Conservation (phyloP, 257 asterid species). For the Solanum chaucha region DNA sequence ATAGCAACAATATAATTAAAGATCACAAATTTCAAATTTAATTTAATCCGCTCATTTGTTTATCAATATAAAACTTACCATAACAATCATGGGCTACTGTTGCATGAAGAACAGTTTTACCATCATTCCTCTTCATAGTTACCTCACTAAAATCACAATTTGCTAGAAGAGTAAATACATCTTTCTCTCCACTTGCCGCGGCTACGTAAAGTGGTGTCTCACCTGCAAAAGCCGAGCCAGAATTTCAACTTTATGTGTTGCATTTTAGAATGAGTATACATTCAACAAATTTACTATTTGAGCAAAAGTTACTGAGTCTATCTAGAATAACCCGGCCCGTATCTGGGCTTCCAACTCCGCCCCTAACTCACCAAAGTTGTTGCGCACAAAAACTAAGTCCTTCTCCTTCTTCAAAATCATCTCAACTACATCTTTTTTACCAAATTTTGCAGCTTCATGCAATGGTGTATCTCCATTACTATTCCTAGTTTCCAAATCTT, state of each 20-base stretch:
- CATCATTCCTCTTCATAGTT: background rate
- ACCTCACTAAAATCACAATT: background rate
- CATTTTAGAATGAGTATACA: background rate
- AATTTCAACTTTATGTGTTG: background rate
- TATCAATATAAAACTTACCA: background rate
- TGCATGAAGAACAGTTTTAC: background rate
- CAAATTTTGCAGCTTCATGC: slow-evolving; percentile 1
- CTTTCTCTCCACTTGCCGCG: background rate
- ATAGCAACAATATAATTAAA: background rate
- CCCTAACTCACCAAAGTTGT: background rate
- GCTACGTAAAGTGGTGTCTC: slow-evolving; percentile 8
- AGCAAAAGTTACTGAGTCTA: background rate
- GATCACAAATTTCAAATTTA: background rate
- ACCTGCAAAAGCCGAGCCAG: background rate
- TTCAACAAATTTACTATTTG: background rate
- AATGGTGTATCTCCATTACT: background rate
- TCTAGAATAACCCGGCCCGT: background rate
- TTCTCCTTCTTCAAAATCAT: background rate
- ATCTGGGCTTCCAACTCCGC: background rate
- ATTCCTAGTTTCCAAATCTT: background rate
- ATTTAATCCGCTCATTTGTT: background rate
- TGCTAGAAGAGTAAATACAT: background rate
- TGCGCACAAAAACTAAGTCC: background rate
- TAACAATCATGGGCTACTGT: background rate
- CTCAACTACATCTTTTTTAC: background rate